Evolutionary conservation across 1,139 yeast species (phyloP), one percentile per base, ranked within the genome.

Genomic region (Yamadazyma taylorii): DNA sequence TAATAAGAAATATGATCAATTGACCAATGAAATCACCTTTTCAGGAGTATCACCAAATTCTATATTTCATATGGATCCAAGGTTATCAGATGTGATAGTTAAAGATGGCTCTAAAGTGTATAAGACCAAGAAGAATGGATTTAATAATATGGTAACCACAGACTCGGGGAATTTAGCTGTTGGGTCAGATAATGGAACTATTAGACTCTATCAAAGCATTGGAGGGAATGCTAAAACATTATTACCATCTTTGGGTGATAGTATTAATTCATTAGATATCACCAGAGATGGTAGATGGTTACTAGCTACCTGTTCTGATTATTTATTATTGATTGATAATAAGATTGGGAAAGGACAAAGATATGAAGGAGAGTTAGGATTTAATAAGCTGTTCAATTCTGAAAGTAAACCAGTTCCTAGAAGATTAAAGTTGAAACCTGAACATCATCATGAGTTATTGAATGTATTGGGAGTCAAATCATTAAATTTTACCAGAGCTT

Each of bases 231-330:
- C 96, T 1, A 86, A 83, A 61, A 81, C 92, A 0, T 71, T 77
- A 15, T 63, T 88, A 27, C 96, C 96, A 1, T 87, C 95, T 0
- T 64, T 88, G 38, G 96, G 96, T 12, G 94, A 86, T 47, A 66
- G 79, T 2, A 77, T 85, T 34, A 62, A 71, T 34, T 85, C 85
- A 17, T 51, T 86, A 19, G 90, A 85, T 41, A 79, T 78, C 1
- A 80, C 95, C 5, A 79, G 83, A 17, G 94, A 85, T 55, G 96
- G 96, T 39, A 70, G 78, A 51, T 88, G 90, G 86, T 52, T 88
- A 30, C 64, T 89, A 43, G 94, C 89, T 1, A 88, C 96, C 0
- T 85, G 92, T 63, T 67, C 72, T 49, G 75, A 79, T 1, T 85
- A 85, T 53, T 61, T 88, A 41, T 64, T 88, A 39, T 69, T 89